These are phyloP conservation scores for Agaricales sp. DNA, from an alignment of 1,284 basidiomycete species.

Conservation along the genomic window DNA sequence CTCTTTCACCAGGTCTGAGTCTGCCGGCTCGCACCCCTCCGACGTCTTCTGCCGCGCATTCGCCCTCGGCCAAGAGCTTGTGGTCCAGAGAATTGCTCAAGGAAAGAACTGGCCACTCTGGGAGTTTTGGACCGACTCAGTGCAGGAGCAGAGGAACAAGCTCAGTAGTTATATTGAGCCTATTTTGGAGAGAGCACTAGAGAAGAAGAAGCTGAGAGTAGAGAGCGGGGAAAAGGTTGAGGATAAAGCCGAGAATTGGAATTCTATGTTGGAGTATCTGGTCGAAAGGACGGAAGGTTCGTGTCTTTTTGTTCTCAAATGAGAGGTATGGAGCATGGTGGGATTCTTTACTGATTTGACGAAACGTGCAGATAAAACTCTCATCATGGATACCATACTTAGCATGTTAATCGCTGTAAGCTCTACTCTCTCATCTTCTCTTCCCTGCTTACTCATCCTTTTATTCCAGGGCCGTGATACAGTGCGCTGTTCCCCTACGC, in stretches of 20 bases:
- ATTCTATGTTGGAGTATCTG: conserved; percentile 21
- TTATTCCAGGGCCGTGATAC: not conserved
- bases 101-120: conserved; percentile 29
- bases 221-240: not conserved
- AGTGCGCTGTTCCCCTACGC: conserved; percentile 22
- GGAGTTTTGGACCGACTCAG: conserved; percentile 26
- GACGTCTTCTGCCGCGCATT: conserved; percentile 27
- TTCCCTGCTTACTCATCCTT: not conserved
- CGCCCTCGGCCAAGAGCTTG: conserved; percentile 18
- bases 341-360: conserved; percentile 20
- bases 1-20: not conserved
- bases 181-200: conserved; percentile 23
- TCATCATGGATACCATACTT: conserved; percentile 17
- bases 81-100: conserved; percentile 19
- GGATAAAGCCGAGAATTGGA: not conserved
- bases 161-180: conserved; percentile 28
- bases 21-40: conserved; percentile 9
- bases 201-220: not conserved
- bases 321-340: conserved; percentile 14
- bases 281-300: conserved; percentile 20
- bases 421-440: conserved; percentile 15
- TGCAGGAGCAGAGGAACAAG: conserved; percentile 24
- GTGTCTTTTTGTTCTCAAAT: not conserved
- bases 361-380: conserved; percentile 1
- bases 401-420: conserved; percentile 13